Evolutionary conservation across 2,329 filamentous ascomycete genomes (phyloP).

Genomic region (Lachnellula hyalina): DNA sequence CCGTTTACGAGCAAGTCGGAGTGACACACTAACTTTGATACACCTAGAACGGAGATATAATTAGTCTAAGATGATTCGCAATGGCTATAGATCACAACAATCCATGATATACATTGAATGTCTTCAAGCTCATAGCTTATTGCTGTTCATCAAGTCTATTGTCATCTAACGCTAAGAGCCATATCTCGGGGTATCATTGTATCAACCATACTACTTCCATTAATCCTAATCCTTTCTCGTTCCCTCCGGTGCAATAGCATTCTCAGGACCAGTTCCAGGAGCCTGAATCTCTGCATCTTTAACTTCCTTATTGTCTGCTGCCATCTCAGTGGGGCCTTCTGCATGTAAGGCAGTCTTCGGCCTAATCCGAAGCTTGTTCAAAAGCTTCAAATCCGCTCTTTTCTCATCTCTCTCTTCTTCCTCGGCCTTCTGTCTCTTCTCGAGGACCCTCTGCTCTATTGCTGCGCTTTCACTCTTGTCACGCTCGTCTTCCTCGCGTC

Average conservation of each 20-base stretch:
- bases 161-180: too few species aligned
- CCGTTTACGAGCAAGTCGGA: too few species aligned
- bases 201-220: not conserved
- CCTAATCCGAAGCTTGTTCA: conserved; percentile 37
- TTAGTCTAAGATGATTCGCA: too few species aligned
- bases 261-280: conserved; percentile 21
- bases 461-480: conserved; percentile 57
- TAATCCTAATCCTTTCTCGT: conserved; percentile 7
- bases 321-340: not conserved
- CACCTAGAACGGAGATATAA: too few species aligned
- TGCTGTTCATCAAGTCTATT: too few species aligned
- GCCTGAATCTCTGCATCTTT: conserved; percentile 15
- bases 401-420: conserved; percentile 17
- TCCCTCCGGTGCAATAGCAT: conserved; percentile 23
- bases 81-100: too few species aligned
- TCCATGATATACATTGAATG: too few species aligned
- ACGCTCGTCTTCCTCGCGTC: conserved; percentile 52
- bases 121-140: too few species aligned
- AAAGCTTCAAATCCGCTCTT: conserved; percentile 29
- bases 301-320: not conserved
- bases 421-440: conserved; percentile 25
- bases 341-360: not conserved
- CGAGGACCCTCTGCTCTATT: conserved; percentile 41
- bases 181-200: not conserved
- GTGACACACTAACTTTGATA: too few species aligned